Conservation (phyloP, 2,329 filamentous ascomycete species). For the Leptosphaerulina australis region DNA sequence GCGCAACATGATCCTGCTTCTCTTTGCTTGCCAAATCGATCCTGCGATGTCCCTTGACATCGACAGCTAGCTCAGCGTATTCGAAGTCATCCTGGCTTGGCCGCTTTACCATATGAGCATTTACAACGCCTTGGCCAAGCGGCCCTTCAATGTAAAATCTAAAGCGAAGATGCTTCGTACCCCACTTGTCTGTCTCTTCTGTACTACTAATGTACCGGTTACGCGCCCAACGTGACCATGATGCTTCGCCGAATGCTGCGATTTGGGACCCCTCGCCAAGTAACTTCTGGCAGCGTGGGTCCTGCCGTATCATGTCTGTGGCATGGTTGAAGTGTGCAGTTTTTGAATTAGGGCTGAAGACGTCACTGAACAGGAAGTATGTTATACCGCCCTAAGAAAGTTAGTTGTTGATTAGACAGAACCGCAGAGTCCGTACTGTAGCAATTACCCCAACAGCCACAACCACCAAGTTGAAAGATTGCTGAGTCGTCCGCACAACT, state of each 20-base stretch:
- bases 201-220: conserved; percentile 67
- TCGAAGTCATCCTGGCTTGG: conserved; percentile 70
- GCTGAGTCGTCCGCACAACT: conserved; percentile 82
- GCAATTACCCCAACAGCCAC: conserved; percentile 75
- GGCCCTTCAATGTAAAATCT: conserved; percentile 86
- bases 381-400: conserved; percentile 69
- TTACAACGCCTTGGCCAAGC: conserved; percentile 72
- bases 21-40: conserved; percentile 48
- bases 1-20: conserved; percentile 36
- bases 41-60: conserved; percentile 70
- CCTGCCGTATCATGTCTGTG: conserved; percentile 76
- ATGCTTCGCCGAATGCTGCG: conserved; percentile 79
- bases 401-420: neutral
- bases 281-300: conserved; percentile 71
- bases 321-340: conserved; percentile 88
- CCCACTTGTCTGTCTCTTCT: conserved; percentile 71
- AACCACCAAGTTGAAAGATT: conserved; percentile 84
- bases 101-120: conserved; percentile 76
- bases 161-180: conserved; percentile 81
- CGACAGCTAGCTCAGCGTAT: conserved; percentile 80
- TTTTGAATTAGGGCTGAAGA: conserved; percentile 70
- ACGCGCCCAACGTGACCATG: conserved; percentile 78
- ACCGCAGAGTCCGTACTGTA: conserved; percentile 63
- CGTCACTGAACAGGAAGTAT: conserved; percentile 47
- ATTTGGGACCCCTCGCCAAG: conserved; percentile 78